Evolutionary conservation across 73 alveolate species (phyloP).

Genomic region (Paramecium octaurelia): DNA sequence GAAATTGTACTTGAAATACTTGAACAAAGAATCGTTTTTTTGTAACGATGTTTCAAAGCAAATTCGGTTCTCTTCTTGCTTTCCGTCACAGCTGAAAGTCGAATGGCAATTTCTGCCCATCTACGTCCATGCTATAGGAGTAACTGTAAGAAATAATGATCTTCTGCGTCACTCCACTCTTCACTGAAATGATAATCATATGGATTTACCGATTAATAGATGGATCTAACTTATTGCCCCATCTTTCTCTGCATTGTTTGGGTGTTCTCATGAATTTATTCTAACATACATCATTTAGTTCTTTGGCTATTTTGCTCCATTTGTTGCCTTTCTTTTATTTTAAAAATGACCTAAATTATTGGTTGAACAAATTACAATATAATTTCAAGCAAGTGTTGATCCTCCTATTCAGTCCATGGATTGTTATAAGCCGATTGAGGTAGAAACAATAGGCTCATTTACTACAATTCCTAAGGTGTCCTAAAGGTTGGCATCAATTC

Average conservation of each 20-base stretch:
- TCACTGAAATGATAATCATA: slow-evolving; percentile 48
- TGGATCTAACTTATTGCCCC: slow-evolving; percentile 90
- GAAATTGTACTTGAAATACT: not conserved
- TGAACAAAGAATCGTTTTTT: not conserved
- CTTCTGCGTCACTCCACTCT: slow-evolving; percentile 86
- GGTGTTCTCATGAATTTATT: not conserved
- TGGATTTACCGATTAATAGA: slow-evolving; percentile 55
- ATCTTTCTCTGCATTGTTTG: slow-evolving; percentile 91
- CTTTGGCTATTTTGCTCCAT: slow-evolving; percentile 23
- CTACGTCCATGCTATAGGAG: slow-evolving; percentile 81
- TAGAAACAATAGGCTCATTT: not conserved
- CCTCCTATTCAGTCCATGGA: slow-evolving; percentile 49
- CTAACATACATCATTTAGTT: not conserved
- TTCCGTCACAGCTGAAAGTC: not conserved
- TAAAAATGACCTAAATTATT: not conserved
- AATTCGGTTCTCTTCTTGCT: slow-evolving; percentile 45
- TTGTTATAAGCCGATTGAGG: slow-evolving; percentile 10
- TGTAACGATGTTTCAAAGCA: slow-evolving; percentile 40
- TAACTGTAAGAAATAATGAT: slow-evolving; percentile 72
- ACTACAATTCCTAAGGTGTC: not conserved
- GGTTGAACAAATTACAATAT: not conserved
- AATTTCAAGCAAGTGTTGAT: not conserved
- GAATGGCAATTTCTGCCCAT: slow-evolving; percentile 67
- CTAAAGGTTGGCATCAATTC: slow-evolving; percentile 45
- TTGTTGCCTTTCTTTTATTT: slow-evolving; percentile 33